Conservation (phyloP, 805 yeast species). For the Pichia paraexigua region DNA sequence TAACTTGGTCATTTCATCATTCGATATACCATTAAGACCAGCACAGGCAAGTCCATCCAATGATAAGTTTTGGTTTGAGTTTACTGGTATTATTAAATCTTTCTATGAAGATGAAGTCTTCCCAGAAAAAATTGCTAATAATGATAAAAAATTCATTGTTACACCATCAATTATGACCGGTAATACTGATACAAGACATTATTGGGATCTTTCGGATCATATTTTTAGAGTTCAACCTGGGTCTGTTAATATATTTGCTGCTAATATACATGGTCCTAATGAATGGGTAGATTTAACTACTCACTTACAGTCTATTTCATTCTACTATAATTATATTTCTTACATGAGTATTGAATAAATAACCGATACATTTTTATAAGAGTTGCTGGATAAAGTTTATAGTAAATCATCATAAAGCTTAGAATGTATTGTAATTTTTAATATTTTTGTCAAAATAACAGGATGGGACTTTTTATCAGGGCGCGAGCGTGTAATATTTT, state of each 20-base stretch:
- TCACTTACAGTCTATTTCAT: constrained; percentile 53
- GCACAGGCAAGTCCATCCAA: constrained; percentile 39
- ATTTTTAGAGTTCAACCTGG: constrained; percentile 53
- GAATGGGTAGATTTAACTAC: constrained; percentile 47
- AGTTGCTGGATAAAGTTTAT: too few species aligned
- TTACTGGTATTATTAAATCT: constrained; percentile 57
- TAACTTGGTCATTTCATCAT: constrained; percentile 17
- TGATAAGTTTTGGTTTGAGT: constrained; percentile 42
- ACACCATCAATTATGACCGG: constrained; percentile 59
- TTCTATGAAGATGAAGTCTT: constrained; percentile 45
- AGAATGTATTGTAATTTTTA: too few species aligned
- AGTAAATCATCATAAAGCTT: too few species aligned
- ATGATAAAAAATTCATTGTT: constrained; percentile 25
- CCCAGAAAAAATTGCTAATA: constrained; percentile 20
- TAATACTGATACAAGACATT: constrained; percentile 61
- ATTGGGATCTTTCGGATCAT: constrained; percentile 52
- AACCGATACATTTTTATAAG: too few species aligned
- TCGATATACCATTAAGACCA: constrained; percentile 25
- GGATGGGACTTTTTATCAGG: too few species aligned
- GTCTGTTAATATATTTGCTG: constrained; percentile 16
- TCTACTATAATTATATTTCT: constrained; percentile 15
- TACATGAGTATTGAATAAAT: constrained; percentile 6
- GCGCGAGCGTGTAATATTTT: too few species aligned
- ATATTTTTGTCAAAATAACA: too few species aligned
- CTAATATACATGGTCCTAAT: constrained; percentile 53